phyloP scores from a whole-genome alignment of 306 rosid species.

The Pachyrhizus erosus region DNA sequence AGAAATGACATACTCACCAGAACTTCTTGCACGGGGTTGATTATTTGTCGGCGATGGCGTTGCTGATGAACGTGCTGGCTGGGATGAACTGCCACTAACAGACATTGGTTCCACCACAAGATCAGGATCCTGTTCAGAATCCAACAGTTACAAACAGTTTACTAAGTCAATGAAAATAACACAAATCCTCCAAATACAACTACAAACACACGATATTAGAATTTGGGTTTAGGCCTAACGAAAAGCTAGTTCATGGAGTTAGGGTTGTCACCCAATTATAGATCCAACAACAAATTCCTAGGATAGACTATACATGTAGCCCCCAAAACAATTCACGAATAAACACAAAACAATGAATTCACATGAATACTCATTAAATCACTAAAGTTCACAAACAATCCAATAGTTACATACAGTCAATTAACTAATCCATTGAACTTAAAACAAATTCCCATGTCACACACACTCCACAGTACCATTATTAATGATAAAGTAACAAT shows the following conservation, averaged over 20 bases:
- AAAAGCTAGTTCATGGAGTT: not conserved
- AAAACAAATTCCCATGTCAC: constrained; percentile 3
- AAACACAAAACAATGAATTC: not conserved
- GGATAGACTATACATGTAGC: not conserved
- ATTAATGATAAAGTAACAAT: not conserved
- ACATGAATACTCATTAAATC: not conserved
- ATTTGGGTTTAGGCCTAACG: too few species aligned
- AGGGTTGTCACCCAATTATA: too few species aligned
- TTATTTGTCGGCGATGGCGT: constrained; percentile 57
- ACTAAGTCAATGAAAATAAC: not conserved
- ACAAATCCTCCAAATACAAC: constrained; percentile 1
- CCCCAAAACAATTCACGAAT: not conserved
- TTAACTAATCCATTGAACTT: not conserved
- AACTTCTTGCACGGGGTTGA: constrained; percentile 59
- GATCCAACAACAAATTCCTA: not conserved
- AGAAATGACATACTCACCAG: constrained; percentile 55
- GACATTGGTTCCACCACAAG: constrained; percentile 84
- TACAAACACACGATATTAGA: not conserved
- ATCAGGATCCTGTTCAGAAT: constrained; percentile 72
- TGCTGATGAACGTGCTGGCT: constrained; percentile 65
- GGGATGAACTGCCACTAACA: constrained; percentile 59
- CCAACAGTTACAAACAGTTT: constrained; percentile 34
- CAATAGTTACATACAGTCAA: constrained; percentile 3
- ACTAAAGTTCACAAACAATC: constrained; percentile 6
- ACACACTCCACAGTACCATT: not conserved